A percentile compares a stretch with the other conserved stretches of the same genome.
Evolutionary conservation across 2,329 filamentous ascomycete species (phyloP).

Genomic region (Verruconis gallopava): DNA sequence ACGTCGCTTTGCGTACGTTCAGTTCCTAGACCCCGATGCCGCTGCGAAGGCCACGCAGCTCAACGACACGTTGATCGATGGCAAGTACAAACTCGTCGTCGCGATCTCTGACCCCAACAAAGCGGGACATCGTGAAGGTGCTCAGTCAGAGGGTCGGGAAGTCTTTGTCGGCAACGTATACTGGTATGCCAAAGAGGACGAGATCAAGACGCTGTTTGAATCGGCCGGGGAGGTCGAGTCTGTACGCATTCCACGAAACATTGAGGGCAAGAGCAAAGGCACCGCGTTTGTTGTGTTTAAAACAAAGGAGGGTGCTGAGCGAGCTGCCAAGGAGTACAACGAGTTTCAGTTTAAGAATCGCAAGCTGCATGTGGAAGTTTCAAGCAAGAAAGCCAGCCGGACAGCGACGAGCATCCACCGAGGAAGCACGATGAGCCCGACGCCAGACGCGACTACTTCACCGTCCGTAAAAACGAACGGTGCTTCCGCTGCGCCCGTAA

Average conservation of each 20-base stretch:
- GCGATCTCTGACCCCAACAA: slow-evolving; percentile 74
- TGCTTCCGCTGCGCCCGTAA: slow-evolving; percentile 19
- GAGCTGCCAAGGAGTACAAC: slow-evolving; percentile 20
- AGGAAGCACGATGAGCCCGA: slow-evolving; percentile 1
- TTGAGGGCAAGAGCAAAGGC: slow-evolving; percentile 58
- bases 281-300: slow-evolving; percentile 70
- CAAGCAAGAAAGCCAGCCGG: slow-evolving; percentile 11
- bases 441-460: slow-evolving; percentile 19
- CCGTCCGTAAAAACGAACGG: too few relatives aligned
- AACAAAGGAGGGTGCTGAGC: slow-evolving; percentile 19
- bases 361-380: slow-evolving; percentile 21
- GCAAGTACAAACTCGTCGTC: slow-evolving; percentile 54
- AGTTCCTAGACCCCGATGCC: slow-evolving; percentile 48
- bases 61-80: slow-evolving; percentile 56
- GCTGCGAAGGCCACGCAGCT: slow-evolving; percentile 49
- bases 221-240: slow-evolving; percentile 64
- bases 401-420: slow-evolving; percentile 7
- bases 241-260: slow-evolving; percentile 56
- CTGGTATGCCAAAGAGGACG: slow-evolving; percentile 62
- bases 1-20: slow-evolving; percentile 89
- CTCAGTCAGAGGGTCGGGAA: slow-evolving; percentile 77
- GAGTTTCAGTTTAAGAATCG: slow-evolving; percentile 22
- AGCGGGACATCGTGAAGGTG: slow-evolving; percentile 67
- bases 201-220: slow-evolving; percentile 57
- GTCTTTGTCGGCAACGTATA: slow-evolving; percentile 75